These are phyloP conservation scores for Liriodendron chinense DNA, from an alignment of 164 flowering plant genomes.

Conservation along the genomic window DNA sequence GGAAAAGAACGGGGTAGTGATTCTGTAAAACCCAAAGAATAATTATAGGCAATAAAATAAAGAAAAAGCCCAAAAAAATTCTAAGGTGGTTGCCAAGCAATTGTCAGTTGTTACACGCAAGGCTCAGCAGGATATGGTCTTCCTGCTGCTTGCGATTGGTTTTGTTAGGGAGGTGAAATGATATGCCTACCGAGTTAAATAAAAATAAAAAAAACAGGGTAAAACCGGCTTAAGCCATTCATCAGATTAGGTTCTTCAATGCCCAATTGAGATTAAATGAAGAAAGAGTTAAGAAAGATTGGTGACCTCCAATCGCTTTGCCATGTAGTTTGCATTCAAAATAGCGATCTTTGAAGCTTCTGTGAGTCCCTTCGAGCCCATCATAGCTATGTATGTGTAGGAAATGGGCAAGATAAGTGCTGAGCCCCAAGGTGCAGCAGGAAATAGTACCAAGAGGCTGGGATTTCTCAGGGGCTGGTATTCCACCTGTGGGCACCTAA, in stretches of 20 bases:
- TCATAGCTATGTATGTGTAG: slow-evolving; percentile 94
- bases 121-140: no score
- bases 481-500: slow-evolving; percentile 88
- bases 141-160: no score
- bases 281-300: slow-evolving; percentile 11
- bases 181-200: no score
- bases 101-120: no score
- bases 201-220: no score
- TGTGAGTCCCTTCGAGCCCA: slow-evolving; percentile 95
- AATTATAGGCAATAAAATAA: background rate
- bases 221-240: no score
- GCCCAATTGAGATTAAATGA: background rate
- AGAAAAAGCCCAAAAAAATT: no score
- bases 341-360: slow-evolving; percentile 95
- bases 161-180: no score
- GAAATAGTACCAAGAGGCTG: slow-evolving; percentile 90
- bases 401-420: slow-evolving; percentile 98
- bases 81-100: no score
- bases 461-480: slow-evolving; percentile 72
- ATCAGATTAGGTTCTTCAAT: no score
- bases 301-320: slow-evolving; percentile 91
- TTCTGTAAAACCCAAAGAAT: slow-evolving; percentile 43
- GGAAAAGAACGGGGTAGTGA: slow-evolving; percentile 90
- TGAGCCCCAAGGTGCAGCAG: slow-evolving; percentile 99
- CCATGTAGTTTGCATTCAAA: slow-evolving; percentile 98